phyloP scores from a whole-genome alignment of 2,329 filamentous ascomycete species.

The Fusarium mangiferae region DNA sequence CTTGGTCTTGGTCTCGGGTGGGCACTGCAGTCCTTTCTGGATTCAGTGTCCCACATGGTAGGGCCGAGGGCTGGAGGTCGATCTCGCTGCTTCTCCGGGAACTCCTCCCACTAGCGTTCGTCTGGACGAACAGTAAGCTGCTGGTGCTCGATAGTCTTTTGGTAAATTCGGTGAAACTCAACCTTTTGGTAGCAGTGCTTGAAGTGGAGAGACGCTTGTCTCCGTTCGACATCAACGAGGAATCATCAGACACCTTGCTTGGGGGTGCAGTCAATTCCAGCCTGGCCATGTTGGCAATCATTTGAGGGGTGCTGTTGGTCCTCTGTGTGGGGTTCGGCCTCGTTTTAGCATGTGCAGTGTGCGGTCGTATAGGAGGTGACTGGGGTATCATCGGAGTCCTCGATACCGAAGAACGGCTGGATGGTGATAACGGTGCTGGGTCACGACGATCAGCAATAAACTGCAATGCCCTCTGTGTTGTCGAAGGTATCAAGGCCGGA shows the following conservation, averaged over 20 bases:
- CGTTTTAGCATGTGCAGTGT: conserved; percentile 62
- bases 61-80: conserved; percentile 53
- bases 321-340: conserved; percentile 57
- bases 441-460: conserved; percentile 61
- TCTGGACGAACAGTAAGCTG: conserved; percentile 68
- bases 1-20: conserved; percentile 48
- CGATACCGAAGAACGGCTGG: conserved; percentile 49
- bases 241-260: conserved; percentile 49
- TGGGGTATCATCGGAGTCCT: conserved; percentile 38
- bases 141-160: conserved; percentile 70
- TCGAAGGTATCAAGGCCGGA: conserved; percentile 54
- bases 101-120: conserved; percentile 62
- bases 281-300: conserved; percentile 47
- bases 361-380: conserved; percentile 56
- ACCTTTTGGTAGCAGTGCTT: conserved; percentile 66
- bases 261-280: conserved; percentile 37
- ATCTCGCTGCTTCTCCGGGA: conserved; percentile 60
- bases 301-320: conserved; percentile 60
- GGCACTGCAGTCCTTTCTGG: conserved; percentile 50
- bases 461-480: conserved; percentile 61
- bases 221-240: conserved; percentile 43
- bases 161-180: conserved; percentile 71
- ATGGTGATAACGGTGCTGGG: conserved; percentile 43
- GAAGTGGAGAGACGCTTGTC: conserved; percentile 65
- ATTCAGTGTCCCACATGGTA: conserved; percentile 55